Evolutionary conservation across 169 alveolate species (phyloP).

Genomic region (Ichthyophthirius multifiliis): DNA sequence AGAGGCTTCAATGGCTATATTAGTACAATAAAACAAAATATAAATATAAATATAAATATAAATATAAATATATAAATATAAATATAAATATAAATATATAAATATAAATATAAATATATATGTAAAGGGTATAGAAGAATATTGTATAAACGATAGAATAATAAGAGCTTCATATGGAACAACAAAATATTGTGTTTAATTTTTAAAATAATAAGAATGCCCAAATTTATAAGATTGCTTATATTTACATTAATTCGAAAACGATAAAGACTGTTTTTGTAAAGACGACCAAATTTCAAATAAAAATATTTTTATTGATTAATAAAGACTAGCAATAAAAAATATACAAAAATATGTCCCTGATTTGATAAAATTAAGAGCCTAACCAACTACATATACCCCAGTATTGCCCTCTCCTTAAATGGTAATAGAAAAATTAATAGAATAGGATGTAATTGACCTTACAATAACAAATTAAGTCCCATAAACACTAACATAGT

Average conservation of each 20-base stretch:
- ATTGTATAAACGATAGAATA: conserved; percentile 42
- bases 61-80: not conserved
- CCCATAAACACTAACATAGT: too few relatives aligned
- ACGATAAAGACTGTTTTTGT: conserved; percentile 49
- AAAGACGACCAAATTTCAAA: conserved; percentile 45
- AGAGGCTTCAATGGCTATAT: conserved; percentile 70
- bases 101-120: not conserved
- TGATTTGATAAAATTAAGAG: not conserved
- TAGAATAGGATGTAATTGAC: not conserved
- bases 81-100: too few relatives aligned
- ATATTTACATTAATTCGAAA: conserved; percentile 60
- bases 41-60: not conserved
- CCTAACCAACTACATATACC: not conserved
- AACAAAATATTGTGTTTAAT: conserved; percentile 66
- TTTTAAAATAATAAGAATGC: conserved; percentile 59
- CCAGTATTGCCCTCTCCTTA: not conserved
- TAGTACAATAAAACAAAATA: conserved; percentile 14
- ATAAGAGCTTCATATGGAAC: conserved; percentile 73
- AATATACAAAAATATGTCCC: conserved; percentile 7
- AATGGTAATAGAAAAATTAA: not conserved
- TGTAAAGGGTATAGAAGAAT: conserved; percentile 37
- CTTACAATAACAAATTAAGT: not conserved
- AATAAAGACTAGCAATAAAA: conserved; percentile 12
- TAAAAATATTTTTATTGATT: conserved; percentile 10
- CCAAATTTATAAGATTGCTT: conserved; percentile 64